These are phyloP conservation scores for Colletotrichum nymphaeae DNA, from an alignment of 2,329 filamentous ascomycete species.

Conservation along the genomic window DNA sequence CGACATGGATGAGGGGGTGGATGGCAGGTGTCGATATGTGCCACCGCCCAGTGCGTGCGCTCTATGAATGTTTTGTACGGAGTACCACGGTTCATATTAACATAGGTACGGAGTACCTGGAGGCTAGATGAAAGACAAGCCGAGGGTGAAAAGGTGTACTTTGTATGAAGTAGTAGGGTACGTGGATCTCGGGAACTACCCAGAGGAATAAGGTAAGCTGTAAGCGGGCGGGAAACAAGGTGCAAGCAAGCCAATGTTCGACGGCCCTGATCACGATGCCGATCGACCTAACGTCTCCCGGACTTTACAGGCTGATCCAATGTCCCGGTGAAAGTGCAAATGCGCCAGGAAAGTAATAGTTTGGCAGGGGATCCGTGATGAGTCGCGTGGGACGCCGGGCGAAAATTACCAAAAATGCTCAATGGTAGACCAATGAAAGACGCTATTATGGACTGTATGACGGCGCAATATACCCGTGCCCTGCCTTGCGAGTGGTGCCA, in stretches of 20 bases:
- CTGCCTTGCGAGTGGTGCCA: background rate
- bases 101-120: too few species aligned
- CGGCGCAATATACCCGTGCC: conserved; percentile 14
- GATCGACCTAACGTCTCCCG: background rate
- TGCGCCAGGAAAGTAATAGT: background rate
- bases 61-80: background rate
- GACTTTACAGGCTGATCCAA: background rate
- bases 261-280: background rate
- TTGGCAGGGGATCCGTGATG: conserved; percentile 1
- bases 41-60: background rate
- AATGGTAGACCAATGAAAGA: conserved; percentile 11
- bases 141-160: background rate
- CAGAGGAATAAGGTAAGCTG: background rate
- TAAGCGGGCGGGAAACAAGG: background rate
- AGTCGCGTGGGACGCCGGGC: conserved; percentile 20
- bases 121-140: background rate
- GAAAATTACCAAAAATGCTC: conserved; percentile 24
- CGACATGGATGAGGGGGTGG: background rate
- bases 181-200: background rate
- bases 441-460: conserved; percentile 17
- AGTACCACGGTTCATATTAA: background rate
- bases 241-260: background rate
- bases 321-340: background rate
- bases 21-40: too few species aligned
- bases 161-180: too few species aligned